Percentiles rank a stretch among this genome's conserved stretches.
Evolutionary conservation across 2,329 filamentous ascomycete species (phyloP).

Genomic region (Aaosphaeria pasadenensis): DNA sequence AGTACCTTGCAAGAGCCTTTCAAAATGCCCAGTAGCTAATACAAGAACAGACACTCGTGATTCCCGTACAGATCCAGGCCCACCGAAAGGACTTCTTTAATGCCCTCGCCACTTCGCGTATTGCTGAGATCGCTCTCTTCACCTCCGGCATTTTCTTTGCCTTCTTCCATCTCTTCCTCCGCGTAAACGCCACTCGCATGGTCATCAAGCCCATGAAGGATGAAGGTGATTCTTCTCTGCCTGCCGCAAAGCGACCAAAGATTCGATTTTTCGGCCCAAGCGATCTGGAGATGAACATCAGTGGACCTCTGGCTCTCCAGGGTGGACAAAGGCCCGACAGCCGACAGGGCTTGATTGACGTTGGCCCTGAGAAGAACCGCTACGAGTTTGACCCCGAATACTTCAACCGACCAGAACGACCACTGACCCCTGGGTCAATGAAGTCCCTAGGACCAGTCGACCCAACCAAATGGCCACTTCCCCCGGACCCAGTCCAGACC

Average conservation of each 20-base stretch:
- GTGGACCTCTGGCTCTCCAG: constrained; percentile 33
- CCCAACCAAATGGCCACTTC: constrained; percentile 35
- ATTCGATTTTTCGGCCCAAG: constrained; percentile 48
- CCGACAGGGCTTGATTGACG: constrained; percentile 34
- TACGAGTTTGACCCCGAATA: constrained; percentile 32
- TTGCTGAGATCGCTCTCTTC: constrained; percentile 64
- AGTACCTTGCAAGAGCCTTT: constrained; percentile 36
- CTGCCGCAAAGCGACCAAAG: constrained; percentile 40
- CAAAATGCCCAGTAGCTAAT: background rate
- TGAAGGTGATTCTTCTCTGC: constrained; percentile 24
- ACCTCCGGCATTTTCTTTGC: constrained; percentile 64
- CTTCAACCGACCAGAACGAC: constrained; percentile 29
- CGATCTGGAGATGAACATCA: constrained; percentile 42
- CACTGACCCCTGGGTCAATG: constrained; percentile 25
- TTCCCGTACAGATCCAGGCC: constrained; percentile 61
- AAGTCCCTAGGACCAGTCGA: constrained; percentile 27
- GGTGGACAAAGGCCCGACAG: constrained; percentile 30
- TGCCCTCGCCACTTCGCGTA: constrained; percentile 56
- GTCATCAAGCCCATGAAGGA: constrained; percentile 52
- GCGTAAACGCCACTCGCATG: constrained; percentile 59
- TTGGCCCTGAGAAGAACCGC: constrained; percentile 36
- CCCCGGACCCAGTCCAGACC: constrained; percentile 24
- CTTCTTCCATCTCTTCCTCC: constrained; percentile 64
- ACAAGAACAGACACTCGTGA: constrained; percentile 50
- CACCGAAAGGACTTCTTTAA: constrained; percentile 42